A percentile compares a stretch with the other conserved stretches of the same genome.
Evolutionary conservation across 2,329 filamentous ascomycete genomes (phyloP).

Genomic region (Didymella segeticola): DNA sequence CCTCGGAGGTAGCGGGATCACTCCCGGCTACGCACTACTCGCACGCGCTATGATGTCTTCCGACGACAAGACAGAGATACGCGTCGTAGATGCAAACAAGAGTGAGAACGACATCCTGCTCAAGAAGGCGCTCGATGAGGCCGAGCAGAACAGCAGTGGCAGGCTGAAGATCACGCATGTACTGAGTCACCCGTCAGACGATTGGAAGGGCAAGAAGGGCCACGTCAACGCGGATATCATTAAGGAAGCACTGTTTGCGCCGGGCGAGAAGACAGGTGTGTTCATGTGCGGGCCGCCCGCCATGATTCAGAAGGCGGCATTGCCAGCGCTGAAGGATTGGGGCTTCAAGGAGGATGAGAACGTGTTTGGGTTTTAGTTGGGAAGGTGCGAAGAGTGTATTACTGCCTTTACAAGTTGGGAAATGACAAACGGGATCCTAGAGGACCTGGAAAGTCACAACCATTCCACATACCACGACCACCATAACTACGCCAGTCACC

Average conservation of each 20-base stretch:
- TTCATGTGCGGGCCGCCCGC: conserved; percentile 60
- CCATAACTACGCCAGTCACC: background rate
- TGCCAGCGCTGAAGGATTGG: conserved; percentile 57
- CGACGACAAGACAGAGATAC: conserved; percentile 49
- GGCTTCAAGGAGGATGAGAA: conserved; percentile 56
- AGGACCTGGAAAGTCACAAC: too few relatives aligned
- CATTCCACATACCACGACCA: too few relatives aligned
- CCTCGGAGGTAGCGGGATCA: conserved; percentile 60
- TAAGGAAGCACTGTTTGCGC: conserved; percentile 52
- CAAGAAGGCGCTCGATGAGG: conserved; percentile 51
- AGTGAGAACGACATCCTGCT: conserved; percentile 57
- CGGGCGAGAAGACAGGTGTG: conserved; percentile 50
- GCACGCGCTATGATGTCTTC: conserved; percentile 49
- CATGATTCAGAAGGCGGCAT: conserved; percentile 60
- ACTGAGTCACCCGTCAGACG: conserved; percentile 52
- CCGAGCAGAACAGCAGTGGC: conserved; percentile 47
- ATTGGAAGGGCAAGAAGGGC: conserved; percentile 57
- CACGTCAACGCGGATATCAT: conserved; percentile 54
- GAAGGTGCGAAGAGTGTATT: too few relatives aligned
- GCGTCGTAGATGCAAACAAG: conserved; percentile 59
- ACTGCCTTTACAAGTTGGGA: too few relatives aligned
- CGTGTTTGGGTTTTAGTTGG: conserved; percentile 52
- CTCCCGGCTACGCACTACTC: conserved; percentile 60
- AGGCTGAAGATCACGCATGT: conserved; percentile 57
- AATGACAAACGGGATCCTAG: background rate